Evolutionary conservation across 2,329 filamentous ascomycete genomes (phyloP), one percentile per base, ranked within the genome.

Genomic region (Fusarium tupiense): DNA sequence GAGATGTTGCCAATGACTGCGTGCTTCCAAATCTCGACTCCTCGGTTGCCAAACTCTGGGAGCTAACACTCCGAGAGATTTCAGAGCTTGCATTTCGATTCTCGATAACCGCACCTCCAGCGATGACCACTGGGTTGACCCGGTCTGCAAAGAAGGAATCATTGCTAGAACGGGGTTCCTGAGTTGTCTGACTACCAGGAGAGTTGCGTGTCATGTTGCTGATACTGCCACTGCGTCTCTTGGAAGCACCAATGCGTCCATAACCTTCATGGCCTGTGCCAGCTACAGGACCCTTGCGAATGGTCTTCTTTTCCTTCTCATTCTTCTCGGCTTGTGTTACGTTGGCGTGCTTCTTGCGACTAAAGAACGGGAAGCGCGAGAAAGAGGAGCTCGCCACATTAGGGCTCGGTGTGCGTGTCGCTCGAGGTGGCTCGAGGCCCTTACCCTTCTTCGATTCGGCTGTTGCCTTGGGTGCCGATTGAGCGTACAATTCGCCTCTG

Each of bases 221-320:
- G 26, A 86, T 84, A 77, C 89, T 91, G 67, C 88, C 89, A 77
- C 91, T 94, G 61, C 92, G 89, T 37, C 92, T 88, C 66, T 91
- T 89, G 37, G 85, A 77, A 10, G 87, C 84, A 6, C 91, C 90
- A 64, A 94, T 86, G 64, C 88, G 89, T 2, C 92, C 92, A 77
- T 96, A 95, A 3, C 93, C 93, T 84, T 98, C 96, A 78, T 98
- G 95, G 0, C 96, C 96, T 43, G 96, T 98, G n/a, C 96, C 96
- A 46, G 96, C 96, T 22, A 89, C 90, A 29, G 96, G 96, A 0
- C 96, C 95, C 82, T 94, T 96, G 35, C 93, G 89, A 31, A 85
- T 31, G 6, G 56, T 24, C 40, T 76, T 67, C 60, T 70, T 76
- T 2, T 76, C 72, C 37, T 77, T 78, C 6, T 91, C 90, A 43